Evolutionary conservation across 768 basidiomycete genomes (phyloP), one percentile per base, ranked within the genome.

Genomic region (Podaxis sp.): DNA sequence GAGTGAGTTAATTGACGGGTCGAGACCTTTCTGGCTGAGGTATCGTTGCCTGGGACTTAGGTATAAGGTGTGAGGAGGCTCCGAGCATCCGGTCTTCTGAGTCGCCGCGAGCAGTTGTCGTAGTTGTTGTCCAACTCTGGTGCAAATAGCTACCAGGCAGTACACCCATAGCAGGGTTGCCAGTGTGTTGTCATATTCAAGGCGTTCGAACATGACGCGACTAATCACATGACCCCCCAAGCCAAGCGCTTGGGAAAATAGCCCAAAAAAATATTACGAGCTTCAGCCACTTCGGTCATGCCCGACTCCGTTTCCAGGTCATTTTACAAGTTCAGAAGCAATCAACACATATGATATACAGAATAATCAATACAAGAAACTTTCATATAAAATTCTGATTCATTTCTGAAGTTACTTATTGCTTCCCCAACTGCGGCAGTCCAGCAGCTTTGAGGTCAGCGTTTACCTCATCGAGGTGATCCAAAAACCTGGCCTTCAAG

Each of bases 401-500:
- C 15, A 13, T 7, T 22, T 7, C n/a, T 8, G 9, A 15, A 7
- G 19, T 46, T 46, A 26, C 6, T 55, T 30, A 61, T 53, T 68
- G 57, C n/a, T 61, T 56, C 19, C 71, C 72, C 13, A 77, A 59
- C 19, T 59, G 67, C 3, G 78, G 73, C 17, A 81, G 72, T 4
- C 81, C 81, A 12, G 75, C 73, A 28, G 74, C 74, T 61, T 78
- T 76, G 60, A 84, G 70, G 57, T 83, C 80, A 2, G 73, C 75
- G 64, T 88, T 85, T 60, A 88, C 77, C 64, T 85, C 73, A 36
- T 82, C 81, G 33, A 87, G 68, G 65, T 87, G 84, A 64, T 83
- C 79, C 71, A 87, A 68, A 71, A 89, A 88, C 55, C 85, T 77
- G 4, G 76, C 82, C 67, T 79, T 82, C 65, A 88, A 75, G 61